Evolutionary conservation across 1,139 yeast species (phyloP).

Genomic region (Casaregolazyma suthepensis): DNA sequence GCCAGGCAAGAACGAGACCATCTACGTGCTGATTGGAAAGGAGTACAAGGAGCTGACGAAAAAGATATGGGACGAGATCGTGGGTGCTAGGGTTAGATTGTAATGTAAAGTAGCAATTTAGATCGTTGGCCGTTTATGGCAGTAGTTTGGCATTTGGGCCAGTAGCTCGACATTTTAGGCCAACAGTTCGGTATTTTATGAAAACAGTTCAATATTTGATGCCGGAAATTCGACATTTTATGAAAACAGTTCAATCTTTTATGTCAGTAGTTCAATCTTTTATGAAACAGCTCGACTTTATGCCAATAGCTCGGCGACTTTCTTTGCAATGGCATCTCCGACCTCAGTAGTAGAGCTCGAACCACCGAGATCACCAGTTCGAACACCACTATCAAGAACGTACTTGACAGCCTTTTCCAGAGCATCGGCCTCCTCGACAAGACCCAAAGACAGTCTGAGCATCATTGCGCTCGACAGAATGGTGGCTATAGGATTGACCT

Average conservation of each 20-base stretch:
- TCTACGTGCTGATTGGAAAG: conserved; percentile 63
- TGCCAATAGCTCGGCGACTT: conserved; percentile 55
- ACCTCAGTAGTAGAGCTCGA: conserved; percentile 73
- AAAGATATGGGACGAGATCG: conserved; percentile 3
- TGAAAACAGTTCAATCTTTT: too few relatives aligned
- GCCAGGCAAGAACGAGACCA: conserved; percentile 61
- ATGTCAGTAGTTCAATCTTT: too few relatives aligned
- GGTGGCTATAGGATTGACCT: conserved; percentile 93
- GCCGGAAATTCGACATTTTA: too few relatives aligned
- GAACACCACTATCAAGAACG: conserved; percentile 75
- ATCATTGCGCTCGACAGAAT: conserved; percentile 75
- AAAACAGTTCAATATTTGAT: too few relatives aligned
- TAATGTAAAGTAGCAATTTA: neutral
- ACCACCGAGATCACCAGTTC: conserved; percentile 92
- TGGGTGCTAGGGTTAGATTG: conserved; percentile 1
- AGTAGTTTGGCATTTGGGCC: conserved; percentile 49
- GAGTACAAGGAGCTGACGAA: conserved; percentile 16
- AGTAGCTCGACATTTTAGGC: too few relatives aligned
- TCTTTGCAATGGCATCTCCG: conserved; percentile 82
- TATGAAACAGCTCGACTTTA: too few relatives aligned
- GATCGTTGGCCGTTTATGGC: neutral
- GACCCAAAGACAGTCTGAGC: conserved; percentile 82
- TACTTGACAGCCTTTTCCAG: conserved; percentile 81
- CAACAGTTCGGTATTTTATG: too few relatives aligned
- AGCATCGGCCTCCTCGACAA: conserved; percentile 79